Conservation (phyloP, 1,139 yeast species). For the Saccharomyces uvarum region DNA sequence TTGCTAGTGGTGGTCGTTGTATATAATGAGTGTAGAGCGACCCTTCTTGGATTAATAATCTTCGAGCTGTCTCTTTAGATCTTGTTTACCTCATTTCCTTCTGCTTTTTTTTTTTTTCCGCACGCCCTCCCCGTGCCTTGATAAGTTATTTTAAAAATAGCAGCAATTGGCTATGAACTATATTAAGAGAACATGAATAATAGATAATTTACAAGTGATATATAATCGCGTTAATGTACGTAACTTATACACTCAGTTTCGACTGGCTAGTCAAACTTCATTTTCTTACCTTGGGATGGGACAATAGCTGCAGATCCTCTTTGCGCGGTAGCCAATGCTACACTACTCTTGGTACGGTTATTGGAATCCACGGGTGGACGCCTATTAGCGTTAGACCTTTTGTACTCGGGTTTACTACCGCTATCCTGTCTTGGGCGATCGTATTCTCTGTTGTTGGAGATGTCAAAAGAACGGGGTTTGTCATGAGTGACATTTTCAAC, state of each 20-base stretch:
- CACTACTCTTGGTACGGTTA: constrained; percentile 66
- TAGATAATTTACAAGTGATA: not conserved
- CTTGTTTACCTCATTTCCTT: not conserved
- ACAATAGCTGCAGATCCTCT: constrained; percentile 88
- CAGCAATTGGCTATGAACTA: not conserved
- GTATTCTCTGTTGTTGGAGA: not conserved
- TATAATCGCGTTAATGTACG: not conserved
- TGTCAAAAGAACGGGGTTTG: not conserved
- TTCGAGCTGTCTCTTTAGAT: not conserved
- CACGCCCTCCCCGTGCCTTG: not conserved
- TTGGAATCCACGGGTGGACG: constrained; percentile 25
- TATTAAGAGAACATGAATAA: not conserved
- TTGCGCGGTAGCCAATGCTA: constrained; percentile 82
- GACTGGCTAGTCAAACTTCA: constrained; percentile 44
- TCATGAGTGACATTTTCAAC: constrained; percentile 18
- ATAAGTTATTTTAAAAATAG: not conserved
- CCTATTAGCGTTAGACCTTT: constrained; percentile 6
- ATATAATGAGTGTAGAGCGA: not conserved
- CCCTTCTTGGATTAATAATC: not conserved
- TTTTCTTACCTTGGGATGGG: constrained; percentile 83
- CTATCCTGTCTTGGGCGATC: not conserved
- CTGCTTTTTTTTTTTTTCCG: not conserved
- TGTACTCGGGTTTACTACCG: constrained; percentile 6
- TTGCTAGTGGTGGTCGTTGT: not conserved
- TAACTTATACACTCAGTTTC: not conserved